Evolutionary conservation across 2,329 filamentous ascomycete species (phyloP).

Genomic region (Westerdykella ornata): DNA sequence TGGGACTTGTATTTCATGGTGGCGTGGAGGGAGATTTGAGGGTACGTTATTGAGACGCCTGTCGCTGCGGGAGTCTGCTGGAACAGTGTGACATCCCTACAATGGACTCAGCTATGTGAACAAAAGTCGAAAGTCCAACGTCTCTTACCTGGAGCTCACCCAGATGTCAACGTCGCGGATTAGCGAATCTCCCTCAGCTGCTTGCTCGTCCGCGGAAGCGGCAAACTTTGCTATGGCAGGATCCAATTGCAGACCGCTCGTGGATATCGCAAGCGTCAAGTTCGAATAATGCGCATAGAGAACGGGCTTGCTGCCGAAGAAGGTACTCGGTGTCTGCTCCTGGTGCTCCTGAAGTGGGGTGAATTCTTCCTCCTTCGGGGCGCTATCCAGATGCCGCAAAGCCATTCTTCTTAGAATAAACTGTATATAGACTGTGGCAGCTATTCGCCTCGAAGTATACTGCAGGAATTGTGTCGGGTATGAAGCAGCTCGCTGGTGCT

Average conservation of each 20-base stretch:
- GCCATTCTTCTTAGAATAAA: slow-evolving; percentile 21
- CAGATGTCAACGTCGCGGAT: slow-evolving; percentile 42
- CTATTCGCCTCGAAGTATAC: no score
- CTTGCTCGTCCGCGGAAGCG: slow-evolving; percentile 17
- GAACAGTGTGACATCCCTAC: slow-evolving; percentile 56
- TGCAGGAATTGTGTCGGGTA: no score
- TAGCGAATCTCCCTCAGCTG: slow-evolving; percentile 16
- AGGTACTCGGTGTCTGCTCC: slow-evolving; percentile 63
- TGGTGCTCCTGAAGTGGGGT: slow-evolving; percentile 62
- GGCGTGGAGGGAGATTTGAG: slow-evolving; percentile 67
- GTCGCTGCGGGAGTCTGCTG: slow-evolving; percentile 47
- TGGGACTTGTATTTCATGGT: slow-evolving; percentile 52
- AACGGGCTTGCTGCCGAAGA: slow-evolving; percentile 64
- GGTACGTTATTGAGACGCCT: slow-evolving; percentile 67
- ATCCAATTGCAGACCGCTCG: slow-evolving; percentile 50
- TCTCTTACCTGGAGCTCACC: slow-evolving; percentile 42
- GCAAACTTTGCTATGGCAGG: slow-evolving; percentile 41
- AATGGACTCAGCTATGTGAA: slow-evolving; percentile 1
- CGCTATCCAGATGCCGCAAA: slow-evolving; percentile 48
- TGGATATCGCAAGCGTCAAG: slow-evolving; percentile 54
- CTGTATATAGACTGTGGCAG: no score
- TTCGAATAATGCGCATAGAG: slow-evolving; percentile 57
- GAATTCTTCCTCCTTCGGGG: slow-evolving; percentile 55
- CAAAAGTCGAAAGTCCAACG: not conserved
- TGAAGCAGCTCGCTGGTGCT: no score